Base-by-base conservation (phyloP, 495 filamentous ascomycete genomes). In the Stereocaulon alpinum region DNA sequence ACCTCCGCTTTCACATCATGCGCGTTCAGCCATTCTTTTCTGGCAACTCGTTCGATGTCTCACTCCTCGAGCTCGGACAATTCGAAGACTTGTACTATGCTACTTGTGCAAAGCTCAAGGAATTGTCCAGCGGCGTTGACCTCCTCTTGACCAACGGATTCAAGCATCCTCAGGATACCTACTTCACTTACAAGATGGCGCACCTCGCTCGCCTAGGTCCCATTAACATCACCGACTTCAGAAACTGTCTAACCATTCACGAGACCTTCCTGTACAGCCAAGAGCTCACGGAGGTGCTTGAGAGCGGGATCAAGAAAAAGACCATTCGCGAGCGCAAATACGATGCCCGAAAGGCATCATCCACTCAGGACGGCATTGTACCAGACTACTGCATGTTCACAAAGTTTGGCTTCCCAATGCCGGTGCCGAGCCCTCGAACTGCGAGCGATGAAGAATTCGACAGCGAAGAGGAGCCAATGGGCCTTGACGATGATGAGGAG, bases 41-140 rank as follows among this genome's bases (percentile, higher is more conserved):
- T 6, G 49, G 32, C 11, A 20, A 41, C 24, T 58, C 55, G 24
- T 58, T 24, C 41, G 12, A 61, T 15, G 54, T 64, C 17, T 59
- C 42, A 17, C 30, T 53, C 29, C 49, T 44, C 10, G 62, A 66
- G 24, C 58, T 66, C 17, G 61, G 52, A 40, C 48, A 64, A n/a
- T 54, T 66, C 32, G 64, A 66, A 52, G 61, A 64, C 54, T 41
- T 66, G 27, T 66, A 66, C 37, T 64, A 64, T 56, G 64, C 64
- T 9, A 22, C 62, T 27, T 64, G 61, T 24, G 64, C 58, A 44
- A 66, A 64, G 48, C 44, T 64, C 58, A 66, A 66, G 41, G 62
- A 63, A 4, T 56, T 59, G 27, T 22, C 52, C 30, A 49, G 64
- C 14, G 47, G 47, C 24, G 43, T 61, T 40, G 45, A 59, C 15